Percentiles rank a stretch among this genome's conserved stretches.
These are phyloP conservation scores for Camellia lanceoleosa DNA, from an alignment of 148 eudicot species.

Conservation along the genomic window DNA sequence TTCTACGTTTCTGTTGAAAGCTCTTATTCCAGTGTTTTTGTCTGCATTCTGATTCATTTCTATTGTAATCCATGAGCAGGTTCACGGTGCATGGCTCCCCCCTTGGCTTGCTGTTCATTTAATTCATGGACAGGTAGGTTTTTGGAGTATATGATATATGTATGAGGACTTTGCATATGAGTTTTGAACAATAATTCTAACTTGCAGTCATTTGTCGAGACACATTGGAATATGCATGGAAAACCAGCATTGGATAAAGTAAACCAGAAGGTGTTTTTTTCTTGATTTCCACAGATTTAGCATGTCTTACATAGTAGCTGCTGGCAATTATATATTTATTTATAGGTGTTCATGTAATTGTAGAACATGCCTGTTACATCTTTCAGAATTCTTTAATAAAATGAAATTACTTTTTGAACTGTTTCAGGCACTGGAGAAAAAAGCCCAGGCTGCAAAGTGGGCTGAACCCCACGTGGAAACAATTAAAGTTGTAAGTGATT, in stretches of 20 bases:
- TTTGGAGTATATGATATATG: slow-evolving; percentile 7
- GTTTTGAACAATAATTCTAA: slow-evolving; percentile 7
- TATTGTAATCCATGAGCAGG: slow-evolving; percentile 40
- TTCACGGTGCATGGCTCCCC: slow-evolving; percentile 91
- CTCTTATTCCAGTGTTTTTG: neutral
- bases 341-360: neutral
- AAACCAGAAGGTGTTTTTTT: slow-evolving; percentile 52
- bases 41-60: slow-evolving; percentile 14
- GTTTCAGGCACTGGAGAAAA: slow-evolving; percentile 61
- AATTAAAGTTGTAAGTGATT: slow-evolving; percentile 60
- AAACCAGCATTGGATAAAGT: slow-evolving; percentile 68
- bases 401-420: neutral
- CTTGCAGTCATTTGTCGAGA: slow-evolving; percentile 56
- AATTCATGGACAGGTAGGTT: slow-evolving; percentile 46
- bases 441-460: slow-evolving; percentile 70
- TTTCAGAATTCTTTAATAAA: neutral
- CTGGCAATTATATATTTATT: neutral
- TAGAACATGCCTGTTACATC: neutral
- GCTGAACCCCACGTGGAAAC: slow-evolving; percentile 75
- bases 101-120: slow-evolving; percentile 72
- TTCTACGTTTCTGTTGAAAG: too few species aligned
- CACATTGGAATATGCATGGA: slow-evolving; percentile 74
- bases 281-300: neutral
- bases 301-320: neutral
- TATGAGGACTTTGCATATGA: slow-evolving; percentile 12